Evolutionary conservation across 2,329 filamentous ascomycete genomes (phyloP), one percentile per base, ranked within the genome.

Genomic region (Immersiporthe knoxdaviesiana): DNA sequence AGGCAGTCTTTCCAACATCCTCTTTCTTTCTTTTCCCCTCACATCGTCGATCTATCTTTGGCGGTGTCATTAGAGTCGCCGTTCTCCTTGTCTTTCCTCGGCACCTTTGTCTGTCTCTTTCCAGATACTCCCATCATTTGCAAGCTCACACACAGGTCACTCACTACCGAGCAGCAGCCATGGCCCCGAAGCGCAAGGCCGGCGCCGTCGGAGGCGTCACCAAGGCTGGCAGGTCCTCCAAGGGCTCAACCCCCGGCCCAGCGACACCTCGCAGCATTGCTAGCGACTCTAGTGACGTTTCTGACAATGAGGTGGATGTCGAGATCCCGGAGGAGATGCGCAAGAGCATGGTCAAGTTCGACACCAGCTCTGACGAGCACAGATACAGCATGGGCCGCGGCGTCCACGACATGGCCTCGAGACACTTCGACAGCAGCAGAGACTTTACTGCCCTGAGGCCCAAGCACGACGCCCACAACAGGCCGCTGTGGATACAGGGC

Each of bases 401-500:
- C 30, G 44, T 64, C 16, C 14, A 72, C 54, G 78, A 79, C 60
- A 73, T 76, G 12, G 78, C 77, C 14, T 75, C 78, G 24, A 72
- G 70, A 10, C 76, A 75, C 64, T 79, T 79, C 63, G 76, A 75
- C 47, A 76, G 75, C 60, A 54, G 60, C 12, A 74, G 76, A 72
- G 94, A 99, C 79, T 96, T 96, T 78, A 94, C 92, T 63, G 91
- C 91, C 73, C 85, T 97, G 50, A 84, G 88, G 50, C 84, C 97
- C 73, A 98, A 97, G 80, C 88, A 91, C 3, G 95, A 98, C 79
- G 94, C 97, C 81, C 88, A 90, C 72, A 93, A 94, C 76, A 90
- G 96, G 21, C 96, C 96, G 21, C 85, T 98, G 70, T 98, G 94
- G 93, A 96, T 99, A 74, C 94, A 97, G 56, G 68, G 67, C 61